Evolutionary conservation across 805 yeast species (phyloP).

Genomic region (Candida ponderosae): DNA sequence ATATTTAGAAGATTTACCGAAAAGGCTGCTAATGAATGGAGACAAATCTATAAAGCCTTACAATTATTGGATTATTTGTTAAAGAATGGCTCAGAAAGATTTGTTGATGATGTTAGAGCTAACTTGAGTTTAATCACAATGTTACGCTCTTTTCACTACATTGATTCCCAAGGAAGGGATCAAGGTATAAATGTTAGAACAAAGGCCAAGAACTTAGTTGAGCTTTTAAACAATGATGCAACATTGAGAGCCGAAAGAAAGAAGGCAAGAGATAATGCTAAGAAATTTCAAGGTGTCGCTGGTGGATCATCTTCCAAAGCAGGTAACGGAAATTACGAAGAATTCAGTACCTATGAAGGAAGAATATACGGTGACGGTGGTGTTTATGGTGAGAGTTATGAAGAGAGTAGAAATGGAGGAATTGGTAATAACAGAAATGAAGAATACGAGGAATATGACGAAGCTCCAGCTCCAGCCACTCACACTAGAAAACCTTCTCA

Average conservation of each 20-base stretch:
- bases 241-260: constrained; percentile 77
- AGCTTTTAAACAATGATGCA: constrained; percentile 68
- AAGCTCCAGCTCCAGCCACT: constrained; percentile 18
- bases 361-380: constrained; percentile 69
- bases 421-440: constrained; percentile 14
- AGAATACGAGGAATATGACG: constrained; percentile 58
- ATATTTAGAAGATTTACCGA: constrained; percentile 88
- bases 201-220: constrained; percentile 70
- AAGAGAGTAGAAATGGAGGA: constrained; percentile 42
- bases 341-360: constrained; percentile 33
- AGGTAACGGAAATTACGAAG: constrained; percentile 39
- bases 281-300: constrained; percentile 77
- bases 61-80: constrained; percentile 87
- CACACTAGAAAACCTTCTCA: constrained; percentile 24
- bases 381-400: constrained; percentile 59
- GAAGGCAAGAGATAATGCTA: constrained; percentile 79
- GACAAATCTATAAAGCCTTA: constrained; percentile 92
- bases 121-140: constrained; percentile 74
- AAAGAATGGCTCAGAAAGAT: constrained; percentile 89
- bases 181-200: constrained; percentile 95
- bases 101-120: constrained; percentile 89
- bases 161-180: constrained; percentile 89
- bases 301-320: constrained; percentile 39
- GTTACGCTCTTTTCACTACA: constrained; percentile 90
- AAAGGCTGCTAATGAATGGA: constrained; percentile 94